Conservation (phyloP, 495 filamentous ascomycete species). For the Penicillium paradoxum region DNA sequence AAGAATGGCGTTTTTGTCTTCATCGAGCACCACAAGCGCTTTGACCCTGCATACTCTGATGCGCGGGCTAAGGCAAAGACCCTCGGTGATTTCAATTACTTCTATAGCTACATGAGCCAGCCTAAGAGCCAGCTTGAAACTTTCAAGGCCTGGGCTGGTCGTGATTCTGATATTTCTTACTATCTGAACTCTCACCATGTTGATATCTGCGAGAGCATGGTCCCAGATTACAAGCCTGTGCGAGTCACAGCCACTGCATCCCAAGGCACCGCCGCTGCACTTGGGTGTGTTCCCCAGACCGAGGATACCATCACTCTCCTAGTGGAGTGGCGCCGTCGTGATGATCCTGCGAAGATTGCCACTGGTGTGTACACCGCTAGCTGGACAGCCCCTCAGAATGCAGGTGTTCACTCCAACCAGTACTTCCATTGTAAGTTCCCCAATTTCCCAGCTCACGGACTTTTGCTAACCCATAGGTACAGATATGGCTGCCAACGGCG, state of each 20-base stretch:
- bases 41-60: constrained; percentile 86
- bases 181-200: constrained; percentile 94
- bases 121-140: constrained; percentile 90
- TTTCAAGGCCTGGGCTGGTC: constrained; percentile 93
- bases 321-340: constrained; percentile 78
- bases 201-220: constrained; percentile 88
- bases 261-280: constrained; percentile 60
- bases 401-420: constrained; percentile 90
- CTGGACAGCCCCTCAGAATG: constrained; percentile 89
- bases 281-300: constrained; percentile 74
- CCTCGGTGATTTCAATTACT: constrained; percentile 94
- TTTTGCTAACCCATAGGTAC: constrained; percentile 3
- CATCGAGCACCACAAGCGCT: constrained; percentile 95
- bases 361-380: constrained; percentile 92
- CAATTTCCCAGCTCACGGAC: background rate
- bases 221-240: constrained; percentile 70
- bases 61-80: constrained; percentile 64
- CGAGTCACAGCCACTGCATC: constrained; percentile 74
- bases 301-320: constrained; percentile 92
- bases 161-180: constrained; percentile 88
- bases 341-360: constrained; percentile 59
- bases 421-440: constrained; percentile 72
- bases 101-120: constrained; percentile 95
- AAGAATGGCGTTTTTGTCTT: constrained; percentile 84
- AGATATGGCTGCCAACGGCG: constrained; percentile 75